Conservation (phyloP, 805 yeast genomes). For the Metschnikowia cerradonensis region DNA sequence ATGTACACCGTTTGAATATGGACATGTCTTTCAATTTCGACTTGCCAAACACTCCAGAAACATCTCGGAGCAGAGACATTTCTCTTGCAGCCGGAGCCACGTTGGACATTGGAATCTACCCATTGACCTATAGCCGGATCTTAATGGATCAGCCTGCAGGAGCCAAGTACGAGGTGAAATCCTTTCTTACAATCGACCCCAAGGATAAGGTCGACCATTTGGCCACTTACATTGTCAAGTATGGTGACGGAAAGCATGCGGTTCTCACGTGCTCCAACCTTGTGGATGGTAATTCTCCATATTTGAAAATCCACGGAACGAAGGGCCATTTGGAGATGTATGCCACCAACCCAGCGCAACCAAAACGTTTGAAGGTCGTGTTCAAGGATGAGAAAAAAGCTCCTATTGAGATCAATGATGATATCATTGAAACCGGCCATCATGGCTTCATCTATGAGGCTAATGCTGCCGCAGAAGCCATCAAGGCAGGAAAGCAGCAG, state of each 20-base stretch:
- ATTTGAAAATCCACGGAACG: slow-evolving; percentile 32
- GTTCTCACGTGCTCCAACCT: slow-evolving; percentile 30
- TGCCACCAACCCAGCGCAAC: slow-evolving; percentile 32
- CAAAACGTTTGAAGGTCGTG: slow-evolving; percentile 28
- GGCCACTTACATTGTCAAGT: slow-evolving; percentile 34
- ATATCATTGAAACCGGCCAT: slow-evolving; percentile 26
- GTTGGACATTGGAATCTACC: slow-evolving; percentile 53
- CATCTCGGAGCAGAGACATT: slow-evolving; percentile 38
- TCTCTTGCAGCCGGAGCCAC: slow-evolving; percentile 53
- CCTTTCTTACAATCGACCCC: slow-evolving; percentile 32
- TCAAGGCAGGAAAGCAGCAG: slow-evolving; percentile 36
- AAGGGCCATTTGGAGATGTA: slow-evolving; percentile 29
- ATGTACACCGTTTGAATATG: slow-evolving; percentile 38
- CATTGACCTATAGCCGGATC: slow-evolving; percentile 43
- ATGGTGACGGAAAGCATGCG: slow-evolving; percentile 40
- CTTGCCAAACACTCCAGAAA: slow-evolving; percentile 25
- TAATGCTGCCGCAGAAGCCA: slow-evolving; percentile 46
- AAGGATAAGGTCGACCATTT: slow-evolving; percentile 41
- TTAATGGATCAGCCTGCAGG: slow-evolving; percentile 31
- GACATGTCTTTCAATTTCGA: slow-evolving; percentile 38
- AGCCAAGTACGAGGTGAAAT: slow-evolving; percentile 24
- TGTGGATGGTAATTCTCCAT: slow-evolving; percentile 26
- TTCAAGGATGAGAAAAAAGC: slow-evolving; percentile 23
- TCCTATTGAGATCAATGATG: slow-evolving; percentile 28
- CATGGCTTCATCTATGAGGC: slow-evolving; percentile 56